Percentiles rank a stretch among this genome's conserved stretches.
phyloP scores from a whole-genome alignment of 768 basidiomycete species.

The Russula emetica region DNA sequence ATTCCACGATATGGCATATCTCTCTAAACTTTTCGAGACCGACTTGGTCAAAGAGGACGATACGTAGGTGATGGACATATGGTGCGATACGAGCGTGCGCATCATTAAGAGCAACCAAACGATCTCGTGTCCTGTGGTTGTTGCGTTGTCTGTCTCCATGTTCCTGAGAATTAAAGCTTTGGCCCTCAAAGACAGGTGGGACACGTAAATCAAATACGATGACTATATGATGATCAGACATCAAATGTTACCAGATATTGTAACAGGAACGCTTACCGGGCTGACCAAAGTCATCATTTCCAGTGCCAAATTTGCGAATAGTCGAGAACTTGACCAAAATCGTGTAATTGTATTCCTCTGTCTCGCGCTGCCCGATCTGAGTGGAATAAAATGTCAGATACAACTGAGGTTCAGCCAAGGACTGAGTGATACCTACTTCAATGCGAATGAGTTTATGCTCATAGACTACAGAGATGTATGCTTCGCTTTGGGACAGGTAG shows the following conservation, averaged over 20 bases:
- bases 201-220: constrained; percentile 29
- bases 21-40: constrained; percentile 46
- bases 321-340: constrained; percentile 23
- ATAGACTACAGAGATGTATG: constrained; percentile 59
- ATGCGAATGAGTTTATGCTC: constrained; percentile 63
- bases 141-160: constrained; percentile 32
- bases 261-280: constrained; percentile 10
- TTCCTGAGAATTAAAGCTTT: constrained; percentile 40
- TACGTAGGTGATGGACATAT: constrained; percentile 68
- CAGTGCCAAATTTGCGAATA: constrained; percentile 19
- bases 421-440: constrained; percentile 41
- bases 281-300: neutral
- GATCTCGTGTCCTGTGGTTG: constrained; percentile 47
- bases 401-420: neutral
- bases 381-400: neutral
- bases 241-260: neutral
- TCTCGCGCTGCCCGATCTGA: constrained; percentile 22
- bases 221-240: neutral
- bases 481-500: constrained; percentile 43
- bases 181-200: constrained; percentile 64
- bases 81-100: constrained; percentile 58
- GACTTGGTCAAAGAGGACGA: constrained; percentile 40
- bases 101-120: constrained; percentile 53
- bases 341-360: constrained; percentile 12
- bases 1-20: constrained; percentile 52